A percentile compares a stretch with the other conserved stretches of the same genome.
These are phyloP conservation scores for Leucosporidium creatinivorum DNA, from an alignment of 768 basidiomycete species.

Conservation along the genomic window DNA sequence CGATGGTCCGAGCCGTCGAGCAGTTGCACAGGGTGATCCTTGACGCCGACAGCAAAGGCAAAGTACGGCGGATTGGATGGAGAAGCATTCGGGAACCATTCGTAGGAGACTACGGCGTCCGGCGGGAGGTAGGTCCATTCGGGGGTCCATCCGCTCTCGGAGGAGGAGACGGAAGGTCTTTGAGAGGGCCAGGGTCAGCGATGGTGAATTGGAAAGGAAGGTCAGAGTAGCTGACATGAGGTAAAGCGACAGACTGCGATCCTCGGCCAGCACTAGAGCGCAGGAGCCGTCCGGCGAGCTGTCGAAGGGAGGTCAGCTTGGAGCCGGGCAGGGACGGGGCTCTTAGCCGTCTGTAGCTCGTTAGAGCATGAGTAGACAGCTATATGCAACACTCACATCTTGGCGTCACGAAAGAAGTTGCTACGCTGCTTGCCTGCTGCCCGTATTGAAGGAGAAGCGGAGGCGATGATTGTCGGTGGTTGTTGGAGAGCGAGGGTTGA, in stretches of 20 bases:
- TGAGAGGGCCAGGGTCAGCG: background rate
- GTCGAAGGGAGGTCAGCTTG: background rate
- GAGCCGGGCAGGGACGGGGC: background rate
- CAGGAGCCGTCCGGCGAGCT: conserved; percentile 73
- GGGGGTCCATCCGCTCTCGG: background rate
- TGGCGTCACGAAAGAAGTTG: conserved; percentile 54
- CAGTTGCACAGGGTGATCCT: conserved; percentile 77
- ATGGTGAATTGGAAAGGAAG: background rate
- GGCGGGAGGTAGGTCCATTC: conserved; percentile 11
- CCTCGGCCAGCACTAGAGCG: conserved; percentile 63
- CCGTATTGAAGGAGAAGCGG: background rate
- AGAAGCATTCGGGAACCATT: conserved; percentile 56
- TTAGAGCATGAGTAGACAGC: background rate
- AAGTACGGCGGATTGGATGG: conserved; percentile 55
- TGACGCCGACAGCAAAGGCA: conserved; percentile 75
- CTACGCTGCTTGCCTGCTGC: conserved; percentile 17
- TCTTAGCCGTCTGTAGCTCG: background rate
- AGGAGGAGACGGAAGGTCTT: background rate
- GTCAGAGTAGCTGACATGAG: conserved; percentile 46
- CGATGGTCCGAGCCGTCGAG: conserved; percentile 63
- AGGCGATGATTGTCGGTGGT: background rate
- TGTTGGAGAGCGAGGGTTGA: too few species aligned
- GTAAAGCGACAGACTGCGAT: conserved; percentile 56
- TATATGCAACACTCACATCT: conserved; percentile 47
- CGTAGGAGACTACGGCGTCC: conserved; percentile 27